phyloP scores from a whole-genome alignment of 495 filamentous ascomycete genomes.

The Aspergillus steynii region DNA sequence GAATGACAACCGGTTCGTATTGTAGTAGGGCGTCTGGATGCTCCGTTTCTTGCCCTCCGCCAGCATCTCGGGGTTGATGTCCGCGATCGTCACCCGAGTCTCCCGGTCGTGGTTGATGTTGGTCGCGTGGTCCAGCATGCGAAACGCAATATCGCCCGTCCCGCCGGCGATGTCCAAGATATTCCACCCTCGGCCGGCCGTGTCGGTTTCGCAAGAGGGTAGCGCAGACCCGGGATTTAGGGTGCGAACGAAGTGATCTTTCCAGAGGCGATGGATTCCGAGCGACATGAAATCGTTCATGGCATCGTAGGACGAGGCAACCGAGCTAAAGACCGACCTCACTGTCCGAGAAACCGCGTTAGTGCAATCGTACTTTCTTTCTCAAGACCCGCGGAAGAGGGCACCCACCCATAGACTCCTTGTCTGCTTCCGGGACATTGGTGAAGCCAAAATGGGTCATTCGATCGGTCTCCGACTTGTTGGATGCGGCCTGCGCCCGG shows the following conservation, averaged over 20 bases:
- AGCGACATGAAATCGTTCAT: slow-evolving; percentile 99
- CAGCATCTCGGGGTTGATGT: slow-evolving; percentile 96
- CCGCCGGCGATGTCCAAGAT: slow-evolving; percentile 98
- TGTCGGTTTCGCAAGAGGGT: slow-evolving; percentile 42
- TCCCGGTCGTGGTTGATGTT: slow-evolving; percentile 75
- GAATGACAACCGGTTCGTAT: slow-evolving; percentile 65
- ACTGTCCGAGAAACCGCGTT: slow-evolving; percentile 49
- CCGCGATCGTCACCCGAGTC: slow-evolving; percentile 82
- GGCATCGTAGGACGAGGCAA: slow-evolving; percentile 85
- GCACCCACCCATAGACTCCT: slow-evolving; percentile 66
- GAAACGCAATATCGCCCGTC: slow-evolving; percentile 97
- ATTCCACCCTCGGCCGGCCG: slow-evolving; percentile 55
- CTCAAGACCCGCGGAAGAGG: not conserved
- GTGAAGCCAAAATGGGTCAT: slow-evolving; percentile 96
- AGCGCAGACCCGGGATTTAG: slow-evolving; percentile 81
- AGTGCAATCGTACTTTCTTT: slow-evolving; percentile 10
- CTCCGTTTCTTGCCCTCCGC: slow-evolving; percentile 81
- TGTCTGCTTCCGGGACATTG: slow-evolving; percentile 79
- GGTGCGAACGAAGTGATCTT: slow-evolving; percentile 93
- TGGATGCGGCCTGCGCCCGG: slow-evolving; percentile 42
- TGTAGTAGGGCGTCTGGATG: slow-evolving; percentile 56
- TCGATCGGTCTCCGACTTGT: slow-evolving; percentile 43
- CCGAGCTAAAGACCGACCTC: slow-evolving; percentile 89
- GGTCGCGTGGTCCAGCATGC: slow-evolving; percentile 87
- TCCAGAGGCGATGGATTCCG: slow-evolving; percentile 95